Base-by-base conservation (phyloP, 2,329 filamentous ascomycete species). In the Hortaea sp. region DNA sequence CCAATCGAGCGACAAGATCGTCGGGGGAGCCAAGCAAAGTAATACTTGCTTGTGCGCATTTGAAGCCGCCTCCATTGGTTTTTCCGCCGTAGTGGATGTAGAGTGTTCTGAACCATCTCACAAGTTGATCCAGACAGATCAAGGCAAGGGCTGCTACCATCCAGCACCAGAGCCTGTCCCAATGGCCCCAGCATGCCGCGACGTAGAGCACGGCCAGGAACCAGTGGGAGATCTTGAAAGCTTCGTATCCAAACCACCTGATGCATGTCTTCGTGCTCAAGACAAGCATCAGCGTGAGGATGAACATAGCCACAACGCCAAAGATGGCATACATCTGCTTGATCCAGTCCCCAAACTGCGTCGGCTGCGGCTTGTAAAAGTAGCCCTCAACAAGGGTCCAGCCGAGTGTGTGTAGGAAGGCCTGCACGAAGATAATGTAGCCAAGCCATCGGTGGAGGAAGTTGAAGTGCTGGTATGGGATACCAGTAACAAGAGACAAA, bases 401-500 rank as follows among this genome's bases (percentile, higher is more conserved):
- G 45, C 72, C 75, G 28, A 88, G 73, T 1, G 84, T 87, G 60
- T 89, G 85, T 1, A 88, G 63, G 7, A 72, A 65, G 2, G 78
- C 75, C 59, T 88, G 84, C 0, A 78, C 60, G 45, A 85, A 76
- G 52, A 89, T 86, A 56, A 88, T 72, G 50, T 83, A 82, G 5
- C 85, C 84, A 0, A 82, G 68, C 84, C 84, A 88, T 30, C 83
- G 79, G 62, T 88, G 84, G 13, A 88, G 67, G 58, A 88, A 88
- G 63, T 84, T 82, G 72, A 88, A 87, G 56, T 76, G 78, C 54
- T 88, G 84, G 39, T 59, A 86, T 0, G 85, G 83, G 0, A 88
- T 71, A 1, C 85, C 84, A 0, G 84, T 88, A 42, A 86, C 63
- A 10, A 84, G 61, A 0, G 79, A 84, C 4, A 88, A 72, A 1